A percentile compares a stretch with the other conserved stretches of the same genome.
Evolutionary conservation across 176 grass and related monocot species (phyloP).

Genomic region (Cenchrus fungigraminus): DNA sequence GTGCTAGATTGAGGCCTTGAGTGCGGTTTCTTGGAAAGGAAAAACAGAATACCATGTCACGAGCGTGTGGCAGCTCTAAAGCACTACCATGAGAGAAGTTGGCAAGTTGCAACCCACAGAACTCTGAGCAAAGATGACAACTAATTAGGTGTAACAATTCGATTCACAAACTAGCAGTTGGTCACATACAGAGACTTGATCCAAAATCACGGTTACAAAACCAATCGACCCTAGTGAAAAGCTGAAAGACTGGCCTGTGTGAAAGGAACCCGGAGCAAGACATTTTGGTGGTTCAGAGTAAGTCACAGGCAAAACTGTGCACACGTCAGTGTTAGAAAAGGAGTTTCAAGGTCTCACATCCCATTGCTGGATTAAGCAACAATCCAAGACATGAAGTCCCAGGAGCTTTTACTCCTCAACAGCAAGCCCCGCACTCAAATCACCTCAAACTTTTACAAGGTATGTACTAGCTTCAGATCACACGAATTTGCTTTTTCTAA

Average conservation of each 20-base stretch:
- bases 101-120: background rate
- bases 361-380: conserved; percentile 4
- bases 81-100: background rate
- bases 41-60: background rate
- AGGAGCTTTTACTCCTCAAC: background rate
- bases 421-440: background rate
- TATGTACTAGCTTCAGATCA: background rate
- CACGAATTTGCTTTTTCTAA: conserved; percentile 5
- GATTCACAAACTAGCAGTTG: background rate
- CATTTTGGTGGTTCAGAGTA: background rate
- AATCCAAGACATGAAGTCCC: conserved; percentile 6
- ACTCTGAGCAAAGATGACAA: background rate
- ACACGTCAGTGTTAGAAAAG: background rate
- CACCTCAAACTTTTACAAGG: background rate
- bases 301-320: background rate
- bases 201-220: background rate
- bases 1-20: background rate
- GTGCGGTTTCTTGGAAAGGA: background rate
- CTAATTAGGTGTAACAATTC: background rate
- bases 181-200: background rate
- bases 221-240: background rate
- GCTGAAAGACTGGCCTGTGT: background rate
- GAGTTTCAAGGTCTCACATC: background rate
- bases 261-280: background rate
- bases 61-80: background rate